These are phyloP conservation scores for Trichoderma oligosporum DNA, from an alignment of 2,329 filamentous ascomycete genomes.

Conservation along the genomic window DNA sequence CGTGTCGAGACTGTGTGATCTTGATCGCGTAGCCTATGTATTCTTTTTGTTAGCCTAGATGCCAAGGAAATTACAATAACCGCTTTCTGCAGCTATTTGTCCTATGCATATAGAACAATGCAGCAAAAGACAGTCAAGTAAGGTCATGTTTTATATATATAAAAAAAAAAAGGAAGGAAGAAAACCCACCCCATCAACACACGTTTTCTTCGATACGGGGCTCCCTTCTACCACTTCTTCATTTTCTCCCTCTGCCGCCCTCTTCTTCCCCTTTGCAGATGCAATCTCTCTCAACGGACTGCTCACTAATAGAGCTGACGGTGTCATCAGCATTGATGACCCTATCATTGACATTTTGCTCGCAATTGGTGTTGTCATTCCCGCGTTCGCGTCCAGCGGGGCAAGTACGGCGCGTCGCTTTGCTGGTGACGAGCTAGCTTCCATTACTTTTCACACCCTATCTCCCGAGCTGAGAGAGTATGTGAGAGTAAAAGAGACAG, in stretches of 20 bases:
- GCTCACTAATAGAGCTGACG: slow-evolving; percentile 10
- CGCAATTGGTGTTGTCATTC: slow-evolving; percentile 5
- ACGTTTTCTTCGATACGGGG: slow-evolving; percentile 33
- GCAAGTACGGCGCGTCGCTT: slow-evolving; percentile 51
- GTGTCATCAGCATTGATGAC: neutral
- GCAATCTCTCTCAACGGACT: slow-evolving; percentile 25
- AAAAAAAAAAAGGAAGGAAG: neutral
- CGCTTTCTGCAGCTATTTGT: too few species aligned
- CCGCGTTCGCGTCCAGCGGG: slow-evolving; percentile 45
- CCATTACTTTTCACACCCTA: slow-evolving; percentile 1
- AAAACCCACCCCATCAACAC: slow-evolving; percentile 32
- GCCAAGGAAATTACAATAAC: neutral
- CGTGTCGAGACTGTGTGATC: slow-evolving; percentile 39
- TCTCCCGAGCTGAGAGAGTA: too few species aligned
- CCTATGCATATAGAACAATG: too few species aligned
- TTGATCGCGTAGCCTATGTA: slow-evolving; percentile 23
- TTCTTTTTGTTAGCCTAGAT: neutral
- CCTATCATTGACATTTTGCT: slow-evolving; percentile 1
- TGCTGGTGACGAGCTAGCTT: slow-evolving; percentile 33
- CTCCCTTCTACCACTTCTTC: slow-evolving; percentile 25
- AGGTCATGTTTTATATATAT: too few species aligned
- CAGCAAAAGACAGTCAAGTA: too few species aligned
- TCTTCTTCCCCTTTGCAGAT: slow-evolving; percentile 28
- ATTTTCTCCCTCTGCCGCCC: slow-evolving; percentile 29
- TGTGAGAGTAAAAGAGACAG: neutral